Percentiles rank a stretch among this genome's conserved stretches.
Evolutionary conservation across 805 yeast species (phyloP).

Genomic region (Komagataella populi): DNA sequence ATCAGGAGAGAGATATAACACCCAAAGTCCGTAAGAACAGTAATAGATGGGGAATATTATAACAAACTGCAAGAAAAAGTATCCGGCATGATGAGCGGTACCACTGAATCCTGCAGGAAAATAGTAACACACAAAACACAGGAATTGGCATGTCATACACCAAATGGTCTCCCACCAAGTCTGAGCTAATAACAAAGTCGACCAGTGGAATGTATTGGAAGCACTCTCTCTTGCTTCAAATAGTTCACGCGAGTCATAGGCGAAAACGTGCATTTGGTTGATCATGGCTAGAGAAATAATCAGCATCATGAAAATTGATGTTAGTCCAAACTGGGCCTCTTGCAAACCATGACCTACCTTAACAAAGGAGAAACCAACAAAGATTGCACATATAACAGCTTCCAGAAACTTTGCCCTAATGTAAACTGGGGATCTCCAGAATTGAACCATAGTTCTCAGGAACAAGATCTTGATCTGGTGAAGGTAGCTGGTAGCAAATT

Average conservation of each 20-base stretch:
- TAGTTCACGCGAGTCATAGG: constrained; percentile 42
- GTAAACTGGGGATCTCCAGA: constrained; percentile 35
- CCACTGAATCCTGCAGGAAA: constrained; percentile 16
- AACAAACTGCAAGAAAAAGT: constrained; percentile 19
- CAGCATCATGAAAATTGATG: constrained; percentile 40
- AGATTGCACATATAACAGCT: constrained; percentile 27
- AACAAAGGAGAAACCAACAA: constrained; percentile 47
- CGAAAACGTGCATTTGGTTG: constrained; percentile 51
- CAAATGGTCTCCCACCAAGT: constrained; percentile 49
- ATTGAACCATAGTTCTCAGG: constrained; percentile 23
- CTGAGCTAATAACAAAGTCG: constrained; percentile 39
- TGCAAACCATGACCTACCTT: constrained; percentile 35
- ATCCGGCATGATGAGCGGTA: constrained; percentile 19
- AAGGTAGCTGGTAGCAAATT: constrained; percentile 32
- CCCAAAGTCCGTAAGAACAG: constrained; percentile 22
- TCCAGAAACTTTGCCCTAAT: constrained; percentile 33
- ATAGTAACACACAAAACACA: constrained; percentile 28
- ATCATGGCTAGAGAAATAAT: constrained; percentile 46
- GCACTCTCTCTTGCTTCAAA: constrained; percentile 61
- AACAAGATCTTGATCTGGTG: constrained; percentile 22
- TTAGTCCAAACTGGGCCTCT: constrained; percentile 45
- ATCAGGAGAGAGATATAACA: constrained; percentile 29
- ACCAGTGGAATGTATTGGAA: constrained; percentile 67
- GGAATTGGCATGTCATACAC: constrained; percentile 30
- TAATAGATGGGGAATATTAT: constrained; percentile 17